Percentiles rank a stretch among this genome's conserved stretches.
These are phyloP conservation scores for Harrya chromipes DNA, from an alignment of 768 basidiomycete genomes.

Conservation along the genomic window DNA sequence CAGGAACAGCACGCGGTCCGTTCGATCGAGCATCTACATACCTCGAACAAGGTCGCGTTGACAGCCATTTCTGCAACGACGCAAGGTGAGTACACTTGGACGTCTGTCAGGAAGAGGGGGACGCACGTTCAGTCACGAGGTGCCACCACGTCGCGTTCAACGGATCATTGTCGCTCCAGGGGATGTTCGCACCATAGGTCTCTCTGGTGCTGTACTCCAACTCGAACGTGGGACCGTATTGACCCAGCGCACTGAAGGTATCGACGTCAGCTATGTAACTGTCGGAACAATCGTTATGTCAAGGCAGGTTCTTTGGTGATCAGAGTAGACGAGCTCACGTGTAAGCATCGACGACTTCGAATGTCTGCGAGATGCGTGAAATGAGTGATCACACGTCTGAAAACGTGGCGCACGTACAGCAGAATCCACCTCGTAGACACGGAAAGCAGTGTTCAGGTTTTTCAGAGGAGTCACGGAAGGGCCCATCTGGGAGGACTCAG, in stretches of 20 bases:
- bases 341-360: constrained; percentile 75
- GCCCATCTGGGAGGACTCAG: constrained; percentile 43
- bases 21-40: constrained; percentile 27
- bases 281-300: background rate
- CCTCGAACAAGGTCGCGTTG: constrained; percentile 54
- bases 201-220: constrained; percentile 69
- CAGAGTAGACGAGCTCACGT: constrained; percentile 46
- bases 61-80: constrained; percentile 49
- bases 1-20: background rate
- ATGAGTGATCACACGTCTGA: background rate
- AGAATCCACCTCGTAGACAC: constrained; percentile 46
- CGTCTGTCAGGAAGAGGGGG: background rate
- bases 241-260: constrained; percentile 58
- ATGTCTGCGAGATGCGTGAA: constrained; percentile 47
- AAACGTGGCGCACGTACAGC: constrained; percentile 39
- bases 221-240: constrained; percentile 60
- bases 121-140: constrained; percentile 66
- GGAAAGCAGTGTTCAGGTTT: constrained; percentile 76
- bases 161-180: constrained; percentile 63
- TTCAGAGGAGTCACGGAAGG: constrained; percentile 69
- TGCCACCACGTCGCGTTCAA: constrained; percentile 87
- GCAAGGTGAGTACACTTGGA: background rate
- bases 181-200: constrained; percentile 54
- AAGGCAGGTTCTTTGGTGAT: background rate
- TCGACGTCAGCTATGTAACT: constrained; percentile 68